Base-by-base conservation (phyloP, 2,329 filamentous ascomycete genomes). In the Colletotrichum nymphaeae region DNA sequence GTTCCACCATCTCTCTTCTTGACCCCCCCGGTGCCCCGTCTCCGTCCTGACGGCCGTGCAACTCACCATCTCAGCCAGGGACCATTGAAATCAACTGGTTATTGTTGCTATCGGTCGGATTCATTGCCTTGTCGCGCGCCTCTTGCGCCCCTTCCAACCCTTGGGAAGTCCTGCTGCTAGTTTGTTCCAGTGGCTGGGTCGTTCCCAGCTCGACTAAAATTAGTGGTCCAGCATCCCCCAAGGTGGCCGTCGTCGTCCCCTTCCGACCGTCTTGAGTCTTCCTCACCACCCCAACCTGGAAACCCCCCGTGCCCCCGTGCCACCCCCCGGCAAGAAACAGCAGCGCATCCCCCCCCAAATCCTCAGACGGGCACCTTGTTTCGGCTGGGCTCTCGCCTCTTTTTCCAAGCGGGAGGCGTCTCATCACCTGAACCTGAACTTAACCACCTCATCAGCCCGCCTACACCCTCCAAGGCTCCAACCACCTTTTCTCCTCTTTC, bases 291-390 rank as follows among this genome's bases (percentile, higher is more conserved):
- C 28, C 37, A 46, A 26, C 46, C 59, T 63, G 42, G 28, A 42
- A 26, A 7, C 22, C 59, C 26, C 26, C 58, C 42, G 42, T 49
- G 42, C 64, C 69, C 60, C 58, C 65, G 28, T 24, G n/a, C 16
- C 42, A 49, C 42, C 28, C 26, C 57, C 58, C 49, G 67, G 57
- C 57, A 60, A 56, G 68, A 67, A 42, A 57, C 52, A 53, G 58
- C 64, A 55, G 69, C 28, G 65, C 65, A 68, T 55, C 56, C 56
- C 66, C 58, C 69, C 70, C 70, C 32, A 73, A 70, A 72, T 74
- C 72, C 72, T 72, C 72, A 74, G 72, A 74, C 72, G 70, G 67
- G 56, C 30, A 74, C 67, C 72, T 67, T 72, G 72, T 74, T 74
- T 74, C 72, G 72, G 63, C 68, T 53, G 57, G 67, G 72, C 72